Conservation (phyloP, 2,329 filamentous ascomycete species). For the Aciculosporium take region DNA sequence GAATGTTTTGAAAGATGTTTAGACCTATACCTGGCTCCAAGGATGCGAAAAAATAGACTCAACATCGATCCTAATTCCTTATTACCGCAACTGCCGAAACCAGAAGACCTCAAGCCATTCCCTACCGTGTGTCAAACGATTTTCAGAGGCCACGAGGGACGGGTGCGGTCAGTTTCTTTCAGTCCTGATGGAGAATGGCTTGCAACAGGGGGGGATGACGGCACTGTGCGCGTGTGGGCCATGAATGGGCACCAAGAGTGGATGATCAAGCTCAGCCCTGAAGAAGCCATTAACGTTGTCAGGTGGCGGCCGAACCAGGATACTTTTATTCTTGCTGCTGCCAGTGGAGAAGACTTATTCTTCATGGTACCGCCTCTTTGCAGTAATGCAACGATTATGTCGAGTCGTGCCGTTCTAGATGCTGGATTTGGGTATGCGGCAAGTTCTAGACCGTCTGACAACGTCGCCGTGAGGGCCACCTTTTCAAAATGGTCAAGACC, state of each 20-base stretch:
- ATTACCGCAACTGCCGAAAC: conserved; percentile 81
- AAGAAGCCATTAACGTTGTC: conserved; percentile 71
- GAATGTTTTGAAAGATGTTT: conserved; percentile 92
- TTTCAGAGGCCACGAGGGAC: conserved; percentile 76
- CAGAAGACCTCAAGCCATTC: conserved; percentile 88
- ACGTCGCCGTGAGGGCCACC: conserved; percentile 54
- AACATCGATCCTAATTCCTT: conserved; percentile 93
- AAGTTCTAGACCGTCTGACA: conserved; percentile 37
- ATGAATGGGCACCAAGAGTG: conserved; percentile 81
- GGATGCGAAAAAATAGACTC: conserved; percentile 81
- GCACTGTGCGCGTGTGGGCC: conserved; percentile 82
- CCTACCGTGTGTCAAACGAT: conserved; percentile 79
- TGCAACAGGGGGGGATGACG: conserved; percentile 88
- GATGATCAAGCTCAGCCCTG: conserved; percentile 63
- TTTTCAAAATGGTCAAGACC: conserved; percentile 76
- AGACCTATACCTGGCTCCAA: conserved; percentile 86
- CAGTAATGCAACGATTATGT: conserved; percentile 57
- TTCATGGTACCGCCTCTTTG: conserved; percentile 66
- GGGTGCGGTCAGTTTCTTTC: conserved; percentile 71
- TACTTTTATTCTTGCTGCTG: conserved; percentile 66
- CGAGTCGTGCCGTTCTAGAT: conserved; percentile 64
- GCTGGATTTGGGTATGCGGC: conserved; percentile 90
- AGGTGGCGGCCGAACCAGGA: conserved; percentile 81
- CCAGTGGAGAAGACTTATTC: conserved; percentile 72
- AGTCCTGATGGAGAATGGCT: conserved; percentile 77